phyloP scores from a whole-genome alignment of 2,329 filamentous ascomycete species.

The Venturia aucupariae region DNA sequence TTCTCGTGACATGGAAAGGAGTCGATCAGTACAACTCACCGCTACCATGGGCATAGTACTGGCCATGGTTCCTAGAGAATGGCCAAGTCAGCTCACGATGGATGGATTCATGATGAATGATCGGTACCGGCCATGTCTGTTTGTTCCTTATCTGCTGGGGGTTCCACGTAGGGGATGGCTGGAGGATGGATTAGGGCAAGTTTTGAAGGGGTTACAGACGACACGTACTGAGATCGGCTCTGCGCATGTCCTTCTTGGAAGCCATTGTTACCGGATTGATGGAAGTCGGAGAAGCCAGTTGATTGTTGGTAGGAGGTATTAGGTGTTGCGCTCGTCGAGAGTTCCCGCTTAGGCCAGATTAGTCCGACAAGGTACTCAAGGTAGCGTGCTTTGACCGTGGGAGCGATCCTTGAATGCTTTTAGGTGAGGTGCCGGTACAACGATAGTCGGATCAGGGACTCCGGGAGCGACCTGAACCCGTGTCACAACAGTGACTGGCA shows the following conservation, averaged over 20 bases:
- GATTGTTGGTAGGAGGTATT: too few species aligned
- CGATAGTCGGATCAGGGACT: neutral
- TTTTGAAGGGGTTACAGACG: neutral
- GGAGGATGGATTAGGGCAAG: conserved; percentile 14
- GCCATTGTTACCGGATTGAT: conserved; percentile 37
- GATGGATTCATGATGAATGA: neutral
- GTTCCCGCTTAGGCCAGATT: neutral
- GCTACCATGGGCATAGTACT: conserved; percentile 92
- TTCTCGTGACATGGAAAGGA: conserved; percentile 12
- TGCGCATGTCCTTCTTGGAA: conserved; percentile 66
- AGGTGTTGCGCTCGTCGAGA: neutral
- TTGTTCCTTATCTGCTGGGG: conserved; percentile 53
- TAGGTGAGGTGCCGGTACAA: neutral
- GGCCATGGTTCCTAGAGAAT: conserved; percentile 45
- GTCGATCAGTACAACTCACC: conserved; percentile 35
- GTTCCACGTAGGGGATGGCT: conserved; percentile 87
- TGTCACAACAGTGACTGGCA: neutral
- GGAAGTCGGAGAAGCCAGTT: neutral
- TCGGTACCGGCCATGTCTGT: conserved; percentile 64
- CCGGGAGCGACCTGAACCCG: too few species aligned
- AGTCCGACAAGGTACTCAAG: neutral
- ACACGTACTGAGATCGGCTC: conserved; percentile 59
- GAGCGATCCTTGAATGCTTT: neutral
- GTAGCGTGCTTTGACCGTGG: neutral
- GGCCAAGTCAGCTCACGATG: conserved; percentile 20